These are phyloP conservation scores for Diaporthe helianthi DNA, from an alignment of 2,329 filamentous ascomycete genomes.

Conservation along the genomic window DNA sequence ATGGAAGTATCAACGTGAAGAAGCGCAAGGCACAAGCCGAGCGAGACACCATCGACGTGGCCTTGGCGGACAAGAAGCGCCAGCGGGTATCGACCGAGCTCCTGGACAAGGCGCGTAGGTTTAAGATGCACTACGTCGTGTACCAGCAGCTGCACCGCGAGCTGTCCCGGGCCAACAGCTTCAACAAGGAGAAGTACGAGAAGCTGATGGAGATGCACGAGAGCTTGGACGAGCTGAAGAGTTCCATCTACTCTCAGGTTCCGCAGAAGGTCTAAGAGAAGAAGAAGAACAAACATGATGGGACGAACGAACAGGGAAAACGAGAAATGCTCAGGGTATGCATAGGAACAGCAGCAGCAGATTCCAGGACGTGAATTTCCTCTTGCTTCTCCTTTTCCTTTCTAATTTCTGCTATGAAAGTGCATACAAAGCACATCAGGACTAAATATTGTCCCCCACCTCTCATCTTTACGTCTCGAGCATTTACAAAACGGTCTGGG, in stretches of 20 bases:
- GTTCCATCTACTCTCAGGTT: slow-evolving; percentile 55
- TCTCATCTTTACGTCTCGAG: not conserved
- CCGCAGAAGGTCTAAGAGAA: slow-evolving; percentile 46
- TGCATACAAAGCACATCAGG: slow-evolving; percentile 13
- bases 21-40: slow-evolving; percentile 36
- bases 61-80: slow-evolving; percentile 47
- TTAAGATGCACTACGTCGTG: slow-evolving; percentile 62
- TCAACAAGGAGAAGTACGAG: slow-evolving; percentile 58
- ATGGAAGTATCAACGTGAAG: slow-evolving; percentile 37
- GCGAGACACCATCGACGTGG: slow-evolving; percentile 38
- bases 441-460: not conserved
- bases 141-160: slow-evolving; percentile 65
- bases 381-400: too few relatives aligned
- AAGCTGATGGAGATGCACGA: slow-evolving; percentile 62
- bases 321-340: not conserved
- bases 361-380: slow-evolving; percentile 4
- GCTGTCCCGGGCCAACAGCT: slow-evolving; percentile 57
- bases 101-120: slow-evolving; percentile 60
- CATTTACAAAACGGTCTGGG: slow-evolving; percentile 33
- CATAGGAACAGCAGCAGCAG: slow-evolving; percentile 17
- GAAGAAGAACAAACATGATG: slow-evolving; percentile 5
- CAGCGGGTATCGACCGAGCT: slow-evolving; percentile 55
- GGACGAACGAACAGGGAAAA: too few relatives aligned
- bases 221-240: slow-evolving; percentile 63
- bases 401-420: slow-evolving; percentile 4